Conservation (phyloP, 192 early-diverging fungal species). For the Coemansia sp. region DNA sequence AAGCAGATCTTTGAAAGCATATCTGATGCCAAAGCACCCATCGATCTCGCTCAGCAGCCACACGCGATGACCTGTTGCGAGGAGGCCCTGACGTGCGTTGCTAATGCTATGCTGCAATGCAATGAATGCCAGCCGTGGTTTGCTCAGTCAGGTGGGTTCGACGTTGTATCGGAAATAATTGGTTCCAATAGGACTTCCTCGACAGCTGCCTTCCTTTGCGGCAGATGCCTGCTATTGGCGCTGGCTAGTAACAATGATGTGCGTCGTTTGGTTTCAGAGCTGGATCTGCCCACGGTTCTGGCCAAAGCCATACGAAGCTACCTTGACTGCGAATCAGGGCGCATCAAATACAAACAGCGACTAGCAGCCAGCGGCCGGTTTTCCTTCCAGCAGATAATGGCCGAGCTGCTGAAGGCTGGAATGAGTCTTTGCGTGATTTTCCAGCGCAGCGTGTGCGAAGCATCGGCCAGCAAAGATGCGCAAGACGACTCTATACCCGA, state of each 20-base stretch:
- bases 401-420: constrained; percentile 41
- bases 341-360: neutral
- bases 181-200: neutral
- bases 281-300: constrained; percentile 20
- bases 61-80: constrained; percentile 18
- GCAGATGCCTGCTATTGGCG: constrained; percentile 30
- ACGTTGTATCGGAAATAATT: constrained; percentile 7
- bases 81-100: constrained; percentile 45
- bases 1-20: neutral
- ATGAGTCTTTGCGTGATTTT: constrained; percentile 32
- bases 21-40: neutral
- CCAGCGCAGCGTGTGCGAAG: constrained; percentile 6
- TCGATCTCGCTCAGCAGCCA: neutral
- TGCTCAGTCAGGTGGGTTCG: constrained; percentile 14
- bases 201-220: constrained; percentile 31
- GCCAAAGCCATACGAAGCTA: constrained; percentile 6
- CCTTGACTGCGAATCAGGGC: neutral
- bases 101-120: constrained; percentile 43
- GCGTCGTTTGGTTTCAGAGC: constrained; percentile 15
- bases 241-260: constrained; percentile 15
- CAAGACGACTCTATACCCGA: constrained; percentile 24
- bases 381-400: constrained; percentile 26
- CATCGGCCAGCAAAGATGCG: neutral
- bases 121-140: constrained; percentile 17
- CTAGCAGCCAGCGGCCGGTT: constrained; percentile 9